Percentiles rank a stretch among this genome's conserved stretches.
These are phyloP conservation scores for Stachybotrys echinatus DNA, from an alignment of 2,329 filamentous ascomycete genomes.

Conservation along the genomic window DNA sequence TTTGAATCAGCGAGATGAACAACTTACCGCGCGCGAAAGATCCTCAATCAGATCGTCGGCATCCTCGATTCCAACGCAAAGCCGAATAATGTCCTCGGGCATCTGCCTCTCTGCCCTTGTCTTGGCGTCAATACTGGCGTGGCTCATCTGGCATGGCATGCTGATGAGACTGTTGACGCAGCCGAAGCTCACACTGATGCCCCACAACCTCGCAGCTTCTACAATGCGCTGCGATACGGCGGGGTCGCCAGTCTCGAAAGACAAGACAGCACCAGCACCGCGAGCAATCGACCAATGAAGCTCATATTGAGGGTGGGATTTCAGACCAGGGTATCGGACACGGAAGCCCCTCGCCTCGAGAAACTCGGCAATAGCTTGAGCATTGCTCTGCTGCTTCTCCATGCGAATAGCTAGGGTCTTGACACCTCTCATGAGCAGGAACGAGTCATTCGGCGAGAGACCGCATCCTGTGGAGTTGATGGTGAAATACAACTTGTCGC, in stretches of 20 bases:
- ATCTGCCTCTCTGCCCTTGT: constrained; percentile 83
- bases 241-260: constrained; percentile 90
- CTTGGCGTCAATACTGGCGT: constrained; percentile 95
- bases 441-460: constrained; percentile 90
- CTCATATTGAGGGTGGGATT: constrained; percentile 93
- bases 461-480: constrained; percentile 97
- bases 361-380: constrained; percentile 85
- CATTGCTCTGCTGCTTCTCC: constrained; percentile 96
- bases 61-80: constrained; percentile 97
- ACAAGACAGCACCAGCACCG: constrained; percentile 88
- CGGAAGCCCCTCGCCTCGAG: constrained; percentile 88
- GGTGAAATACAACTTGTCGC: constrained; percentile 89
- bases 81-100: constrained; percentile 92
- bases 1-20: neutral
- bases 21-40: constrained; percentile 78
- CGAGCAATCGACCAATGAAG: constrained; percentile 94
- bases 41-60: constrained; percentile 88
- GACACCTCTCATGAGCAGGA: constrained; percentile 88
- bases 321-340: constrained; percentile 89
- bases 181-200: constrained; percentile 94
- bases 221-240: constrained; percentile 85
- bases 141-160: constrained; percentile 99
- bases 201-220: constrained; percentile 85
- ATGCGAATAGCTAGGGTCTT: constrained; percentile 97
- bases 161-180: constrained; percentile 98